phyloP scores from a whole-genome alignment of 306 rosid species.

The Cucurbita moschata region DNA sequence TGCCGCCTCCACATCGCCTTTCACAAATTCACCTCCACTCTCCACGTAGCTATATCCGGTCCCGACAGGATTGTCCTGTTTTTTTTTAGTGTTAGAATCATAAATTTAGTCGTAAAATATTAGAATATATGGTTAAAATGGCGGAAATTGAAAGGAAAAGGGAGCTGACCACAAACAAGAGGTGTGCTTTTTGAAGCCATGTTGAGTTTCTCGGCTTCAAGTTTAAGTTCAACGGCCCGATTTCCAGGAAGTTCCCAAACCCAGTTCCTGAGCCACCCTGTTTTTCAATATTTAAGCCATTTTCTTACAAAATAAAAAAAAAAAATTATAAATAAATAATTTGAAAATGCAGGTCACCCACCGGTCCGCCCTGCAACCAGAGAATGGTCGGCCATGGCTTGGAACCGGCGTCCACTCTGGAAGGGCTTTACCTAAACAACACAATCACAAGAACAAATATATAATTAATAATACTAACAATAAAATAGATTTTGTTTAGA shows the following conservation, averaged over 20 bases:
- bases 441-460: no score
- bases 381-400: constrained; percentile 94
- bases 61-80: constrained; percentile 86
- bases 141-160: no score
- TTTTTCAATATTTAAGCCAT: no score
- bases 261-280: constrained; percentile 14
- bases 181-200: constrained; percentile 9
- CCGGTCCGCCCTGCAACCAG: constrained; percentile 99
- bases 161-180: constrained; percentile 1
- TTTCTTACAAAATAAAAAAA: no score
- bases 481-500: no score
- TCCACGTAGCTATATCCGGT: constrained; percentile 82
- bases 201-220: constrained; percentile 11
- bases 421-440: constrained; percentile 51
- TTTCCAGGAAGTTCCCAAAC: not conserved
- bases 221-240: not conserved
- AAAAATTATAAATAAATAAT: no score
- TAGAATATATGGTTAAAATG: no score
- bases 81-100: no score
- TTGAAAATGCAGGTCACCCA: constrained; percentile 13
- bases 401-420: constrained; percentile 63
- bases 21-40: not conserved
- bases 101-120: no score
- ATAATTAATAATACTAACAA: no score
- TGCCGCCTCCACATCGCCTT: no score